phyloP scores from a whole-genome alignment of 2,329 filamentous ascomycete species.

The Dryadomyces quercivorus region DNA sequence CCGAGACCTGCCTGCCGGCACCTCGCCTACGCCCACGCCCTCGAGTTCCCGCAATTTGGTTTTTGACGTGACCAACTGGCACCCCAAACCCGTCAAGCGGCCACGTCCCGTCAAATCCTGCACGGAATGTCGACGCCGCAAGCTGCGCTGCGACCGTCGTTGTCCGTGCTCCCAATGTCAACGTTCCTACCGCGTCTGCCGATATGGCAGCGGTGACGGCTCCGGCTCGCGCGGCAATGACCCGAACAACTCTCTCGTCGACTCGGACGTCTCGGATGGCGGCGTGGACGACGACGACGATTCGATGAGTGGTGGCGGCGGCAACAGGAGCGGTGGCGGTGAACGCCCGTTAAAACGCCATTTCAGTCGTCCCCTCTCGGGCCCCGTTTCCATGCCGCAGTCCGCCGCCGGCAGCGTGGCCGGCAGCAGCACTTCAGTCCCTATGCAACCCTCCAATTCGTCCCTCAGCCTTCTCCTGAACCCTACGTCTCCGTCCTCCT shows the following conservation, averaged over 20 bases:
- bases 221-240: slow-evolving; percentile 16
- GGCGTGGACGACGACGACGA: slow-evolving; percentile 12
- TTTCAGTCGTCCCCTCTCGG: slow-evolving; percentile 10
- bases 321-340: not conserved
- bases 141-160: slow-evolving; percentile 43
- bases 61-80: slow-evolving; percentile 12
- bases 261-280: slow-evolving; percentile 14
- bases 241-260: not conserved
- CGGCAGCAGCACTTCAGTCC: not conserved
- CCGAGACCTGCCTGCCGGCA: not conserved
- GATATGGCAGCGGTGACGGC: slow-evolving; percentile 35
- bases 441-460: slow-evolving; percentile 5
- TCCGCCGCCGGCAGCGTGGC: not conserved
- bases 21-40: slow-evolving; percentile 1
- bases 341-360: slow-evolving; percentile 26
- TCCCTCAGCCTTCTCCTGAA: slow-evolving; percentile 12
- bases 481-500: slow-evolving; percentile 5
- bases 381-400: not conserved
- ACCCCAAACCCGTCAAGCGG: slow-evolving; percentile 31
- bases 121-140: slow-evolving; percentile 44
- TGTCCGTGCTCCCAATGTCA: slow-evolving; percentile 46
- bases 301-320: slow-evolving; percentile 2
- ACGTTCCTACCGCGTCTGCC: slow-evolving; percentile 41
- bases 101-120: slow-evolving; percentile 44
- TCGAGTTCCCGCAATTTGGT: slow-evolving; percentile 7